Percentiles rank a stretch among this genome's conserved stretches.
Evolutionary conservation across 108 stramenopile genomes (phyloP).

Genomic region (Nitzschia palea): DNA sequence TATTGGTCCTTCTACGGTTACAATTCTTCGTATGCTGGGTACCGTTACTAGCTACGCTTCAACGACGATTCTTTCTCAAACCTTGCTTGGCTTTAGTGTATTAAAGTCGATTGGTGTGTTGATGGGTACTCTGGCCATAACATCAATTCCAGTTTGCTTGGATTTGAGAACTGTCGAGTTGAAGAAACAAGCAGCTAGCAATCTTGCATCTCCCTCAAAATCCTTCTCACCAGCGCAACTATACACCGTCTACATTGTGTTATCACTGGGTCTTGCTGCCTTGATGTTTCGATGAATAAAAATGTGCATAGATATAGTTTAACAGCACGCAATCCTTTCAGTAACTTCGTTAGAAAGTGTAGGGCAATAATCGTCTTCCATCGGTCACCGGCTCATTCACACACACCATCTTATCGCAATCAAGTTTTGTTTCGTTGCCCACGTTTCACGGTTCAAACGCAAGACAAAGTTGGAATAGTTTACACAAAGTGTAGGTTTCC

Average conservation of each 20-base stretch:
- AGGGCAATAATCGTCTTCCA: too few relatives aligned
- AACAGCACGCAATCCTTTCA: too few relatives aligned
- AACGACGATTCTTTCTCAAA: background rate
- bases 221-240: background rate
- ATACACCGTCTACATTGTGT: background rate
- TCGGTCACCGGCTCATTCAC: too few relatives aligned
- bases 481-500: too few relatives aligned
- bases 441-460: too few relatives aligned
- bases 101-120: slow-evolving; percentile 1
- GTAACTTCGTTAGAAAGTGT: too few relatives aligned
- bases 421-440: too few relatives aligned
- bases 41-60: background rate
- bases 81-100: background rate
- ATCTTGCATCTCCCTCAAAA: background rate
- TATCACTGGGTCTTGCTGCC: background rate
- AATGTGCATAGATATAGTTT: too few relatives aligned
- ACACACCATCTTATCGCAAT: too few relatives aligned
- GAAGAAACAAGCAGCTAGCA: too few relatives aligned
- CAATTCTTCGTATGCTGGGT: slow-evolving; percentile 2
- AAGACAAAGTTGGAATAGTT: too few relatives aligned
- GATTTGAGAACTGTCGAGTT: background rate
- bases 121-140: background rate
- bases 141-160: background rate
- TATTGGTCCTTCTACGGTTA: background rate
- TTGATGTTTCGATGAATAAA: background rate